Evolutionary conservation across 2,329 filamentous ascomycete species (phyloP), one percentile per base, ranked within the genome.

Genomic region (Aspergillus pseudotamarii): DNA sequence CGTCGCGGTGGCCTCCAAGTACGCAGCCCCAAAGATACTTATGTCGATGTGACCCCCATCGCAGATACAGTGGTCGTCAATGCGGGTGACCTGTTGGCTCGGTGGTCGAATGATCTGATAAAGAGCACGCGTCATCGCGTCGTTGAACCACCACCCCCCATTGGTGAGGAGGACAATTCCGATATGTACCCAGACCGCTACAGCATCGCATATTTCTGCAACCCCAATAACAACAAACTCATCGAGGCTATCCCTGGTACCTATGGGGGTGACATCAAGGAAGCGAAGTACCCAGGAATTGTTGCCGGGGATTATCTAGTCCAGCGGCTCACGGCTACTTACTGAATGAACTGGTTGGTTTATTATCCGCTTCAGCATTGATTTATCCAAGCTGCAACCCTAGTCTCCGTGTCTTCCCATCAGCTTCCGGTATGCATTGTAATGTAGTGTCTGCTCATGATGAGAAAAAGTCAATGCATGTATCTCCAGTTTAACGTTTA

Each of bases 61-160:
- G 83, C 88, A 41, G 89, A 88, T 60, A 93, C 92, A 0, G 90
- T 95, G 46, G 92, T 97, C 12, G 86, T 97, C 67, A 97, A 97
- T 72, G 93, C 93, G 0, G 94, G 93, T 1, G 94, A 97, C 74
- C 76, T 97, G 69, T 81, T 97, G 57, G 90, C 92, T 1, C 84
- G 93, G 58, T 97, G 93, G 94, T 92, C 91, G 67, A 97, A 97
- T 73, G 92, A 96, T 72, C 91, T 87, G 5, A 96, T 97, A 80
- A 93, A 91, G 80, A 94, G 91, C 74, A 97, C 94, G 4, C 87
- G 93, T 64, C 94, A 97, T 78, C 88, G 93, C 12, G 94, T 97
- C 0, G 91, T 97, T 6, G 91, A 97, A 79, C 94, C 94, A 2
- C 91, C 92, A 19, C 84, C 83, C 4, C 81, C 80, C 3, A 80